Base-by-base conservation (phyloP, 1,139 yeast species). In the Chernovozyma sophiae-reginae region DNA sequence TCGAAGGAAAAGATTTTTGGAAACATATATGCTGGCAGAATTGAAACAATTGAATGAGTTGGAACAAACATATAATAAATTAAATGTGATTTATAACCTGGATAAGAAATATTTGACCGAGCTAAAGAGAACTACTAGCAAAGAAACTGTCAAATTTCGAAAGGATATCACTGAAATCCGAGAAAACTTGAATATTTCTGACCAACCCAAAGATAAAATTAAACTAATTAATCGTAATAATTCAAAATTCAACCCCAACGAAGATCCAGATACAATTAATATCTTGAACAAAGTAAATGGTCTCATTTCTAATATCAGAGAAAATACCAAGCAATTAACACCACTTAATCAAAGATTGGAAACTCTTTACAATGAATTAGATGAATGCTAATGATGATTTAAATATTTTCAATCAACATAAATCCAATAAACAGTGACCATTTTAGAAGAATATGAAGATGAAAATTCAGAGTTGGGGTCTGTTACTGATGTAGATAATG, bases 1-100 rank as follows among this genome's bases (percentile, higher is more conserved):
- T 7, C 49, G 63, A 28, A 48, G 64, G 11, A 65, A 61, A 40
- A 52, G 54, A 15, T 53, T 55, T 31, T 46, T 67, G 34, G 73
- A 68, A 43, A 63, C 72, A 1, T 62, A 62, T 43, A 49, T 68
- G 13, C 65, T 58, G 64, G 74, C 74, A 1, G 74, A 68, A 41
- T 37, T 60, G 26, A 61, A 62, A 37, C 74, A 69, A 41, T 47
- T 68, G 32, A 47, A 52, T 18, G 68, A 63, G n/a, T 47, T 69
- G 25, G 58, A 65, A 36, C 42, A 45, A 10, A 53, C 61, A 42
- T 51, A 55, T 35, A 48, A 51, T 13, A 55, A 56, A 25, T 42
- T 60, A 14, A 44, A 59, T 17, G 40, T 46, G 25, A 44, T 47
- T 22, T 58, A 55, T 44, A 47, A 58, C 36, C 62, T 58, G 56